Conservation (phyloP, 768 basidiomycete genomes). For the Boletus reticulatus region DNA sequence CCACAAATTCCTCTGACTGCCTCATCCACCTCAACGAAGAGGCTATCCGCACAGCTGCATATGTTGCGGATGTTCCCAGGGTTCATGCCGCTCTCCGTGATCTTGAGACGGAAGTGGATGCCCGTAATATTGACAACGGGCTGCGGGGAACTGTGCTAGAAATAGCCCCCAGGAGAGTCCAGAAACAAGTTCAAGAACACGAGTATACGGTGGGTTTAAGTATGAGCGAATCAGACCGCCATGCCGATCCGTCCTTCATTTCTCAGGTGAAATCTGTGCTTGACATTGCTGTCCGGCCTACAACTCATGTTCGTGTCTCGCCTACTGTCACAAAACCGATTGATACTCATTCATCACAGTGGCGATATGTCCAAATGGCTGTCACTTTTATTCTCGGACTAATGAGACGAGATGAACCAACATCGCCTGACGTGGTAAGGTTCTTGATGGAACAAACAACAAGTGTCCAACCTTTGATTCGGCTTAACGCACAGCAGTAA, state of each 20-base stretch:
- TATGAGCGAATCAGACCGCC: not conserved
- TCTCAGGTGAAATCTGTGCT: slow-evolving; percentile 58
- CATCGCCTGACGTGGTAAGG: slow-evolving; percentile 50
- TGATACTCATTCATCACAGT: slow-evolving; percentile 43
- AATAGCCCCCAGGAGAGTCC: slow-evolving; percentile 41
- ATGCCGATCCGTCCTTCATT: slow-evolving; percentile 1
- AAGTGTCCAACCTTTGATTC: slow-evolving; percentile 72
- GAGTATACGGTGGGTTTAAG: slow-evolving; percentile 43
- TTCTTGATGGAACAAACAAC: slow-evolving; percentile 65
- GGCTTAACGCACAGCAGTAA: slow-evolving; percentile 64
- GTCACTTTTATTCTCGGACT: slow-evolving; percentile 57
- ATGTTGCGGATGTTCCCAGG: slow-evolving; percentile 45
- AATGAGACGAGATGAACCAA: slow-evolving; percentile 59
- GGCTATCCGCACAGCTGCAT: slow-evolving; percentile 59
- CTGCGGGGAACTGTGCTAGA: slow-evolving; percentile 44
- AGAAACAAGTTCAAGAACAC: slow-evolving; percentile 47
- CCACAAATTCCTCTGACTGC: slow-evolving; percentile 58
- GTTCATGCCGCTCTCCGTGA: slow-evolving; percentile 47
- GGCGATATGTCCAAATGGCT: slow-evolving; percentile 80
- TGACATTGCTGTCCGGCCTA: slow-evolving; percentile 54
- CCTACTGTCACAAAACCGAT: not conserved
- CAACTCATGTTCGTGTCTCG: slow-evolving; percentile 63
- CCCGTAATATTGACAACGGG: slow-evolving; percentile 38
- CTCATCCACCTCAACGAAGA: slow-evolving; percentile 62
- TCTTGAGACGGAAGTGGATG: slow-evolving; percentile 51